Conservation (phyloP, 106 monocot species). For the Dioscorea dumetorum region DNA sequence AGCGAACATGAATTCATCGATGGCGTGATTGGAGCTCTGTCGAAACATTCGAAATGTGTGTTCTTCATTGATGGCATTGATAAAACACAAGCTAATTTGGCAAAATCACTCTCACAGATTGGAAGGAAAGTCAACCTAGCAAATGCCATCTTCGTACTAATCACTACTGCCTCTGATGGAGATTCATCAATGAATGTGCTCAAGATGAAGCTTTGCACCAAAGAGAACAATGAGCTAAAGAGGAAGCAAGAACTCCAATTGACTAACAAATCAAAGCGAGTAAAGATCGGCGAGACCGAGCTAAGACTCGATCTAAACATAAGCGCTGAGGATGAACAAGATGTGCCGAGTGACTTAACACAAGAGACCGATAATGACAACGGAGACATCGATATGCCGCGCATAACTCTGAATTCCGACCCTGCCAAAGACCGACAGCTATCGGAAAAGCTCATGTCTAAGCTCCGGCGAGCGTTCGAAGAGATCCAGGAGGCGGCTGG, state of each 20-base stretch:
- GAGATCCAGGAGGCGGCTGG: slow-evolving; percentile 2
- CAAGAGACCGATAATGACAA: slow-evolving; percentile 22
- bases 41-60: slow-evolving; percentile 29
- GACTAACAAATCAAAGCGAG: neutral
- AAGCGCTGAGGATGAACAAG: slow-evolving; percentile 29
- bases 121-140: slow-evolving; percentile 12
- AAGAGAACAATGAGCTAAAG: slow-evolving; percentile 8
- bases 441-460: slow-evolving; percentile 19
- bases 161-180: slow-evolving; percentile 7
- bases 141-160: slow-evolving; percentile 44
- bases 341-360: slow-evolving; percentile 43
- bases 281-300: slow-evolving; percentile 14
- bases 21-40: slow-evolving; percentile 16
- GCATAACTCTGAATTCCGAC: slow-evolving; percentile 26
- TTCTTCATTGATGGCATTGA: slow-evolving; percentile 47
- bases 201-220: slow-evolving; percentile 35
- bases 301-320: slow-evolving; percentile 48
- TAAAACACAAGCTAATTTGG: slow-evolving; percentile 14
- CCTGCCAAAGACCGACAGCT: neutral
- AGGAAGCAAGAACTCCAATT: slow-evolving; percentile 39
- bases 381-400: slow-evolving; percentile 12
- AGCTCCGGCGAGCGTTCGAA: slow-evolving; percentile 27
- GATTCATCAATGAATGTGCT: slow-evolving; percentile 11
- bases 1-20: slow-evolving; percentile 1
- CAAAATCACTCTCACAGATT: slow-evolving; percentile 11